Conservation (phyloP, 1,284 basidiomycete species). For the Rhodotorula sp. region DNA sequence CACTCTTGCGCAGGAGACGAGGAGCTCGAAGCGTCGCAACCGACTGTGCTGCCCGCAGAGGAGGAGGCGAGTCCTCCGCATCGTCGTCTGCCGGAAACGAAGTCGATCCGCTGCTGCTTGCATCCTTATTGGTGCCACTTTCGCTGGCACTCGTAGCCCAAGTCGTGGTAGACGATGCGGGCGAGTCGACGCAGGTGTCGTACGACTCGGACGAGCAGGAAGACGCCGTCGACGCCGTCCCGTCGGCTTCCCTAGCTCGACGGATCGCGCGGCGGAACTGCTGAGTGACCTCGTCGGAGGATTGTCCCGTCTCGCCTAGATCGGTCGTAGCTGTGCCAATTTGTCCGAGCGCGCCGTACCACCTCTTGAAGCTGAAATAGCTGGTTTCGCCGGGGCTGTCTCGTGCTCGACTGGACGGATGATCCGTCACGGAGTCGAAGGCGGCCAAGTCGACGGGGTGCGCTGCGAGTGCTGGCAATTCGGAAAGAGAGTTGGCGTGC, state of each 20-base stretch:
- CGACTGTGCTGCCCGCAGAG: neutral
- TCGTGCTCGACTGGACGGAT: neutral
- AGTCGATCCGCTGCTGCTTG: neutral
- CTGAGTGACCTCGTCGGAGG: conserved; percentile 6
- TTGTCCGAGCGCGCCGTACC: conserved; percentile 4
- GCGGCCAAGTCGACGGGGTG: neutral
- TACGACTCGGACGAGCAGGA: neutral
- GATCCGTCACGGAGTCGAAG: neutral
- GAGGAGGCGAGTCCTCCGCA: neutral
- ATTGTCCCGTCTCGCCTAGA: neutral
- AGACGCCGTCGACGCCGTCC: neutral
- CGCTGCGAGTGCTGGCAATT: neutral
- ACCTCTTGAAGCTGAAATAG: conserved; percentile 16
- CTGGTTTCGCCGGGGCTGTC: neutral
- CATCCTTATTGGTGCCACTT: neutral
- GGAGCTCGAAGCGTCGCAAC: conserved; percentile 7
- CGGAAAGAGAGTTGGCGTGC: neutral
- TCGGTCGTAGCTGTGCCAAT: no score
- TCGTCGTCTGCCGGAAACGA: neutral
- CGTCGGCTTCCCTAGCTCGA: conserved; percentile 5
- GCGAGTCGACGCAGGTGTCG: neutral
- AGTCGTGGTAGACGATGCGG: conserved; percentile 2
- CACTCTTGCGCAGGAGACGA: neutral
- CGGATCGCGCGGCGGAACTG: conserved; percentile 7
- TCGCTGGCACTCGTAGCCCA: conserved; percentile 2